phyloP scores from a whole-genome alignment of 73 alveolate genomes.

The Blepharisma japonicum region DNA sequence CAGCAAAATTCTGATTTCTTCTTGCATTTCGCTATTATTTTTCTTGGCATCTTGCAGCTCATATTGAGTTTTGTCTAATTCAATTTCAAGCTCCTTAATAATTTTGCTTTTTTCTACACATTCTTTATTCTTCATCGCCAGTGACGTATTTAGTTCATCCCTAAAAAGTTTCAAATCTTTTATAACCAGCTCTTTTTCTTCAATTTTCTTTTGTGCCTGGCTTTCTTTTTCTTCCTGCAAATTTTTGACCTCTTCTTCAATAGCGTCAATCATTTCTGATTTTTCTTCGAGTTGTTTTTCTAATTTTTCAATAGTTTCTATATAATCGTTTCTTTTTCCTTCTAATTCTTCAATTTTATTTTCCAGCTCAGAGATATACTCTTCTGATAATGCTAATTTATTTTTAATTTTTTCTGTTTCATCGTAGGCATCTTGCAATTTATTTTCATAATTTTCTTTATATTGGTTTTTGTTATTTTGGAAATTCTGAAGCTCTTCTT shows the following conservation, averaged over 20 bases:
- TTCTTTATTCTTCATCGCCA: neutral
- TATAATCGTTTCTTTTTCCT: constrained; percentile 10
- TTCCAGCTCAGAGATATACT: constrained; percentile 5
- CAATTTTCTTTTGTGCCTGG: neutral
- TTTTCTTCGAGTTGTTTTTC: constrained; percentile 35
- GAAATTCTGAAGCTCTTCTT: constrained; percentile 36
- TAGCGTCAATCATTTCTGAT: constrained; percentile 26
- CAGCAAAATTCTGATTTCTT: neutral
- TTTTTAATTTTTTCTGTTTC: constrained; percentile 39
- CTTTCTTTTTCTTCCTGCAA: constrained; percentile 13
- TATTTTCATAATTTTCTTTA: constrained; percentile 42
- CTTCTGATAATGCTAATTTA: constrained; percentile 30
- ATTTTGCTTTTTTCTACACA: neutral
- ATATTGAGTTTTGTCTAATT: neutral
- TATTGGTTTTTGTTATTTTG: constrained; percentile 36
- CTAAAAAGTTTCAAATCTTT: constrained; percentile 18
- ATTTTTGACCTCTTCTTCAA: constrained; percentile 21
- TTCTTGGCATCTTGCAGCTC: neutral
- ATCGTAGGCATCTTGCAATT: constrained; percentile 46
- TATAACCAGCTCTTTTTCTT: constrained; percentile 14
- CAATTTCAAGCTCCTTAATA: constrained; percentile 8
- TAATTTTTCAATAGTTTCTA: constrained; percentile 14
- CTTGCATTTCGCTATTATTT: constrained; percentile 3
- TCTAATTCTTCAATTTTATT: constrained; percentile 42
- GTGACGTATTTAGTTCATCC: neutral